A percentile compares a stretch with the other conserved stretches of the same genome.
Evolutionary conservation across 768 basidiomycete species (phyloP).

Genomic region (Psilocybe sp.): DNA sequence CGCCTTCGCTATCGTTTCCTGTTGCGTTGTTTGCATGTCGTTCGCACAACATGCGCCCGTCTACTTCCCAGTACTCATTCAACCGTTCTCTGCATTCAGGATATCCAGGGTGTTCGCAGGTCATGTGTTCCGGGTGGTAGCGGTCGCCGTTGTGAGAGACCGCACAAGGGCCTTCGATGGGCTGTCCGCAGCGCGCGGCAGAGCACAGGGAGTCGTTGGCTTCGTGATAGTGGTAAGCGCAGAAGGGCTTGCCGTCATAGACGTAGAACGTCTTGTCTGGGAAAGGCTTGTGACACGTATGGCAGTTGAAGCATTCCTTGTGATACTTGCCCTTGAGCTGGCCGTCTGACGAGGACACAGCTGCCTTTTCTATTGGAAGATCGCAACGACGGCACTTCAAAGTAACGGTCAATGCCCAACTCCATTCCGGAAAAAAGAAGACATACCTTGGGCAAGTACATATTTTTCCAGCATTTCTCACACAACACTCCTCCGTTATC

Average conservation of each 20-base stretch:
- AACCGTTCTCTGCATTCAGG: conserved; percentile 51
- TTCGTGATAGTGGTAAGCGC: conserved; percentile 92
- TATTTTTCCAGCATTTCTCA: conserved; percentile 91
- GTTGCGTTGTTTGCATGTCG: conserved; percentile 51
- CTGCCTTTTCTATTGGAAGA: conserved; percentile 84
- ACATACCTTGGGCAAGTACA: conserved; percentile 89
- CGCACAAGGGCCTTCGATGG: conserved; percentile 92
- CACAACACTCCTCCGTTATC: conserved; percentile 79
- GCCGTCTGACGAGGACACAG: conserved; percentile 88
- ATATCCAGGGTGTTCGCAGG: conserved; percentile 67
- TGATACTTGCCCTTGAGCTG: conserved; percentile 97
- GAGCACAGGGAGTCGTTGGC: conserved; percentile 88
- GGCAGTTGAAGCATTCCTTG: conserved; percentile 86
- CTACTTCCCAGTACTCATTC: conserved; percentile 89
- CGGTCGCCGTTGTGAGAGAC: conserved; percentile 77
- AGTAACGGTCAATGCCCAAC: conserved; percentile 2
- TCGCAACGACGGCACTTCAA: conserved; percentile 83
- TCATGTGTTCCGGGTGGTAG: conserved; percentile 87
- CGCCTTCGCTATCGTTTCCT: conserved; percentile 20
- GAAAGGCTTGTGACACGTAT: conserved; percentile 83
- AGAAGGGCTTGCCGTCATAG: conserved; percentile 85
- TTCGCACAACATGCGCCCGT: conserved; percentile 84
- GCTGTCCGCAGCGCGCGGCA: conserved; percentile 72
- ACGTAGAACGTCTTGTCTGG: conserved; percentile 92
- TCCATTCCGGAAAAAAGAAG: conserved; percentile 6